Percentiles rank a stretch among this genome's conserved stretches.
These are phyloP conservation scores for Aspergillus avenaceus DNA, from an alignment of 495 filamentous ascomycete genomes.

Conservation along the genomic window DNA sequence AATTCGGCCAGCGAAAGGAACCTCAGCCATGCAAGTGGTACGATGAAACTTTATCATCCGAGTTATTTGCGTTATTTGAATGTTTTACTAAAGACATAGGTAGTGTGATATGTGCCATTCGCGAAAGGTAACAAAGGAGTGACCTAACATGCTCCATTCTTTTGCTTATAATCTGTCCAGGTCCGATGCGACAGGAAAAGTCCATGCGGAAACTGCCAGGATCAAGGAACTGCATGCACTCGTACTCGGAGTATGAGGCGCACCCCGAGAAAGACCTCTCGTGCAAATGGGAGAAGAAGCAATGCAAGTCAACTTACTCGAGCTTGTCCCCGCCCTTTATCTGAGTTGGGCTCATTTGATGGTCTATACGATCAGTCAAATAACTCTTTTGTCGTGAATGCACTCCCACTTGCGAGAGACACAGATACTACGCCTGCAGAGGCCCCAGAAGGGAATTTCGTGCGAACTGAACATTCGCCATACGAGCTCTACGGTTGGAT, in stretches of 20 bases:
- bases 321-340: not conserved
- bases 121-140: conserved; percentile 14
- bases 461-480: not conserved
- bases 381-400: not conserved
- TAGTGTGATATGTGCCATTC: conserved; percentile 22
- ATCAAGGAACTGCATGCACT: not conserved
- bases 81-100: not conserved
- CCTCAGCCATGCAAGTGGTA: too few species aligned
- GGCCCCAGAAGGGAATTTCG: not conserved
- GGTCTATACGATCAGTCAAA: not conserved
- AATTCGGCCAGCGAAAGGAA: too few species aligned
- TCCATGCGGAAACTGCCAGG: not conserved
- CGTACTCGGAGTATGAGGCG: not conserved
- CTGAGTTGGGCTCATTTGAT: not conserved
- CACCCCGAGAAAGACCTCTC: not conserved
- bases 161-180: not conserved
- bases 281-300: not conserved
- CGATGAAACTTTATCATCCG: too few species aligned
- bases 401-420: not conserved
- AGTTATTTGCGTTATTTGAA: not conserved
- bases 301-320: not conserved
- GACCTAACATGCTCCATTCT: not conserved
- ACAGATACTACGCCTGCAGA: not conserved
- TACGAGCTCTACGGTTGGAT: not conserved
- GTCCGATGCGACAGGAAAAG: not conserved